A percentile compares a stretch with the other conserved stretches of the same genome.
Evolutionary conservation across 345 rosid species (phyloP).

Genomic region (Carallia pectinifolia): DNA sequence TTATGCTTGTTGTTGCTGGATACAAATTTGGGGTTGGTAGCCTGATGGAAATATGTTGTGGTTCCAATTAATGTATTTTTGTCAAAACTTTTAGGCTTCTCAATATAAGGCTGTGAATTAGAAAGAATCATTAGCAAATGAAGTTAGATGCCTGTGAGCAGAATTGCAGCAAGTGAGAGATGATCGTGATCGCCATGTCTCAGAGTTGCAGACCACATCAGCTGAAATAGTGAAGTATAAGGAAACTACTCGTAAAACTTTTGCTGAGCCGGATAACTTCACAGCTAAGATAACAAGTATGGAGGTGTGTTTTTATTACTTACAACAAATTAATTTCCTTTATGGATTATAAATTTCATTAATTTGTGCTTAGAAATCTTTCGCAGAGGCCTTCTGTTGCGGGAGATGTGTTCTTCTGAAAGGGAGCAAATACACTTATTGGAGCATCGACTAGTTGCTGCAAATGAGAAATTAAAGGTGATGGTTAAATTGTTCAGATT

Average conservation of each 20-base stretch:
- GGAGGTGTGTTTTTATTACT: constrained; percentile 55
- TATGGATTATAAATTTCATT: too few species aligned
- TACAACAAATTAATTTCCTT: neutral
- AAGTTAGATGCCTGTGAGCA: constrained; percentile 64
- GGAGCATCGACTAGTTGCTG: constrained; percentile 60
- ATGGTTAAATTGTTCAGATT: neutral
- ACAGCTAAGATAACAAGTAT: constrained; percentile 54
- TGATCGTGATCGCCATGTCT: constrained; percentile 75
- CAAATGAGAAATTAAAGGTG: constrained; percentile 84
- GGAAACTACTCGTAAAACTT: constrained; percentile 75
- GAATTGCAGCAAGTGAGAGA: constrained; percentile 82
- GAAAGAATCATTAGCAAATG: constrained; percentile 59
- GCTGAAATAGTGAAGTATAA: constrained; percentile 54
- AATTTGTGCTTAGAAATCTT: neutral
- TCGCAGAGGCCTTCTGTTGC: constrained; percentile 14
- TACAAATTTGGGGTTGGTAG: neutral
- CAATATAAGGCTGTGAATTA: constrained; percentile 68
- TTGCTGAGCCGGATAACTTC: constrained; percentile 59
- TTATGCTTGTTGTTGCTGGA: neutral
- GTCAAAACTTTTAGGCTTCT: constrained; percentile 43
- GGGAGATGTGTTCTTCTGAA: constrained; percentile 84
- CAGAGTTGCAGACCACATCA: constrained; percentile 53
- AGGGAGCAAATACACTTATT: constrained; percentile 59
- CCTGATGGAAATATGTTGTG: neutral
- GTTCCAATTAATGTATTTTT: neutral